Base-by-base conservation (phyloP, 163 green algal genomes). In the Scenedesmus sp. region DNA sequence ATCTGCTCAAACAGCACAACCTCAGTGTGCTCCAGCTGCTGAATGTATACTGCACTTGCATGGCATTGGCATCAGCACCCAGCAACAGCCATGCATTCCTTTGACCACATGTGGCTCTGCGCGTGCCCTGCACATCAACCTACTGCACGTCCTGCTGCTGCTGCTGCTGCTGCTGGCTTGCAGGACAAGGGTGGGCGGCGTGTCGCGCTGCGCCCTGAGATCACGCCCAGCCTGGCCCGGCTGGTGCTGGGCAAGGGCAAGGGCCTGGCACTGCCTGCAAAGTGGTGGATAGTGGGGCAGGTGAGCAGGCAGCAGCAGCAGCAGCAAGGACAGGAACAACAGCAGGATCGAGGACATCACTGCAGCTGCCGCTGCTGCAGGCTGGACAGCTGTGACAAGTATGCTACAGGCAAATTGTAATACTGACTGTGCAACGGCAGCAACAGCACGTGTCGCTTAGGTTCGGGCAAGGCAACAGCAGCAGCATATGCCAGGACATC, bases 251-350 rank as follows among this genome's bases (percentile, higher is more conserved):
- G 66, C 1, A 94, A 96, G 81, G 95, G 94, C 76, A 97, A 97
- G 84, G 86, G 59, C 2, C 93, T 98, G 64, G 86, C 94, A 15
- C 93, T 98, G 90, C 98, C 97, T 26, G 94, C 96, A 84, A 99
- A 99, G 94, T 99, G 98, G 98, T 99, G 96, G 89, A 95, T 95
- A 9, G 96, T 99, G 4, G 98, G 97, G 34, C 98, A 99, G 95
- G 87, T 91, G 54, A 26, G 67, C 46, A 46, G 12, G 74, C 73
- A 20, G 64, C 64, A 20, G 64, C 64, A 73, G 64, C 66, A 26
- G 66, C 74, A 83, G 74, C 74, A 55, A n/a, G 23, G 18, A 7
- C 34, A 20, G 34, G 23, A 83, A 18, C 74, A 83, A 10, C 26
- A 57, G 52, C 79, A 23, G 34, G 70, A 18, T 18, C 70, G 70